Evolutionary conservation across 2,329 filamentous ascomycete species (phyloP), one percentile per base, ranked within the genome.

Genomic region (Phyllosticta capitalensis): DNA sequence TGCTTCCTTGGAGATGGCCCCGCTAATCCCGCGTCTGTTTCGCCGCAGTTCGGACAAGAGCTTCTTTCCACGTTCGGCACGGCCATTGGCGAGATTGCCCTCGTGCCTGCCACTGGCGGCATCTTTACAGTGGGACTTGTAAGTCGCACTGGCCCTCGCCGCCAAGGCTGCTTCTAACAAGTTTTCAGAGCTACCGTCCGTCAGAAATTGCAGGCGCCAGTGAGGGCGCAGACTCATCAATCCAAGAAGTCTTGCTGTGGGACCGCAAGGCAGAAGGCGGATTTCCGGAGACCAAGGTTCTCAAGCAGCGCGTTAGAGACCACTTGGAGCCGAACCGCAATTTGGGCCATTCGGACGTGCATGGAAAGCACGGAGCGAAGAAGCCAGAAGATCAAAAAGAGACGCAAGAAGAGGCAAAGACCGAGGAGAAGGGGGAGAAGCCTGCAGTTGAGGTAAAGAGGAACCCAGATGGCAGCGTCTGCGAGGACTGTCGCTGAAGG

Each of bases 241-340:
- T 74, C 1, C 67, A 77, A 63, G 77, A 81, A 59, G 82, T 79
- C 28, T 69, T 87, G 2, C 77, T 97, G 30, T 99, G 94, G 94
- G 90, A 97, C 77, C 83, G 94, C 63, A 95, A 91, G 71, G 70
- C 75, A 3, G 87, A 96, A 69, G 89, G 89, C 28, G 92, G 94
- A 0, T 99, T 99, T 74, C 94, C 92, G 62, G 91, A 96, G 76
- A 91, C 89, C 1, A 96, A 96, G 74, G 86, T 92, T 65, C 80
- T 96, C 51, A 96, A 97, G 76, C 85, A 90, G 61, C 81, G 86
- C 17, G 84, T 96, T 5, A 79, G 92, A 61, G 89, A 96, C 75
- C 80, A 89, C 56, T 85, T 96, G 65, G 86, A 94, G 67, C 92
- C 92, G 0, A 79, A 77, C 0, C 81, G 88, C 63, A 82, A 92